Base-by-base conservation (phyloP, 2,329 filamentous ascomycete species). In the Fusarium sp. region DNA sequence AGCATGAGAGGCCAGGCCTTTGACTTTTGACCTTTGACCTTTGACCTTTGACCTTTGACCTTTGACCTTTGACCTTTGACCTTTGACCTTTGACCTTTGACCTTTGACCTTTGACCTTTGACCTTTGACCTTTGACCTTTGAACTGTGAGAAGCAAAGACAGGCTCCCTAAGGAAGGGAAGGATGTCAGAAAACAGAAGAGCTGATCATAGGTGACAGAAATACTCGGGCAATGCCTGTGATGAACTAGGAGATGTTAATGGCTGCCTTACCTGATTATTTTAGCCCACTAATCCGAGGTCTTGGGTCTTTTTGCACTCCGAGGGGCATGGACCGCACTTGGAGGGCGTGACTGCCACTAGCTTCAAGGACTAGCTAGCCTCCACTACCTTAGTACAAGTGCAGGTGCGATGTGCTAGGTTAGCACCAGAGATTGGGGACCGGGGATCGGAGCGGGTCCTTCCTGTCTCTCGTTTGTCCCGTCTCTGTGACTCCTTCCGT, bases 391-490 rank as follows among this genome's bases (percentile, higher is more conserved):
- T 34, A 51, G 48, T n/a, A 51, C 48, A 24, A 39, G 64, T 42
- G 44, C 65, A 70, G 52, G 39, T 70, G 39, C 39, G 45, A 47
- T 38, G 38, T 64, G 42, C 66, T 68, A 63, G 54, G 42, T 66
- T 36, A 62, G 54, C 51, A 63, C 52, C 47, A 58, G 61, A 67
- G 50, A 51, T 70, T 70, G 51, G 50, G 50, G 70, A 71, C 56
- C 34, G 68, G 68, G 69, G 57, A 70, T 62, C 56, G 41, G 67
- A 70, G 71, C 71, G 71, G 66, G 71, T 73, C 71, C 57, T 64
- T 59, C 42, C 47, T 62, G 59, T 66, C 41, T 34, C 48, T 51
- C 15, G 28, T 54, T 47, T 39, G 39, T 41, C 39, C 22, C 39
- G 26, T 44, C 28, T 55, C 52, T 74, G 58, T 68, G 67, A 72